Conservation (phyloP, 2,329 filamentous ascomycete genomes). For the Cadophora luteo-olivacea region DNA sequence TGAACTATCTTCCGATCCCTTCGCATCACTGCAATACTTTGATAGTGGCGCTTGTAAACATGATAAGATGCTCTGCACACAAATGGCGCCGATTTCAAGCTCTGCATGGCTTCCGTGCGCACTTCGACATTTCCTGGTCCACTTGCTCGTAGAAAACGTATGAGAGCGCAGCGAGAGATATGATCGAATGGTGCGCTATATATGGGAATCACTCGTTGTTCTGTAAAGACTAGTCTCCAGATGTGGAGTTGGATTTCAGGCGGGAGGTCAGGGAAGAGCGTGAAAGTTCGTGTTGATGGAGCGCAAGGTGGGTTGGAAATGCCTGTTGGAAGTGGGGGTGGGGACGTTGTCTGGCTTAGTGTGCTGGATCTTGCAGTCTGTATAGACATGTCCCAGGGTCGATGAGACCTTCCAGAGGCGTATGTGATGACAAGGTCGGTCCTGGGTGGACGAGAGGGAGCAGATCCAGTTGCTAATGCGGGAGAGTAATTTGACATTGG, state of each 20-base stretch:
- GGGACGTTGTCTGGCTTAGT: no score
- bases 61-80: neutral
- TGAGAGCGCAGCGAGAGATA: neutral
- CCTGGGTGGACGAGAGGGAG: no score
- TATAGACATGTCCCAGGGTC: no score
- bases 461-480: no score
- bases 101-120: neutral
- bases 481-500: no score
- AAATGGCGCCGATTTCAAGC: neutral
- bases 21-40: neutral
- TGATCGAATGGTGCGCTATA: neutral
- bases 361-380: no score
- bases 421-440: no score
- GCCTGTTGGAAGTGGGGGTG: no score
- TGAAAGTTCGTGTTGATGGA: neutral
- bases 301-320: no score
- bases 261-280: neutral
- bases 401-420: no score
- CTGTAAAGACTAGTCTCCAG: neutral
- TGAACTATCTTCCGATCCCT: neutral
- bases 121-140: neutral
- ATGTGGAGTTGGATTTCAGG: neutral
- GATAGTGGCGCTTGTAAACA: neutral
- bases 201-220: neutral
- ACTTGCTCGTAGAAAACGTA: neutral